These are phyloP conservation scores for Geotrichum australiense DNA, from an alignment of 1,139 yeast genomes.

Conservation along the genomic window DNA sequence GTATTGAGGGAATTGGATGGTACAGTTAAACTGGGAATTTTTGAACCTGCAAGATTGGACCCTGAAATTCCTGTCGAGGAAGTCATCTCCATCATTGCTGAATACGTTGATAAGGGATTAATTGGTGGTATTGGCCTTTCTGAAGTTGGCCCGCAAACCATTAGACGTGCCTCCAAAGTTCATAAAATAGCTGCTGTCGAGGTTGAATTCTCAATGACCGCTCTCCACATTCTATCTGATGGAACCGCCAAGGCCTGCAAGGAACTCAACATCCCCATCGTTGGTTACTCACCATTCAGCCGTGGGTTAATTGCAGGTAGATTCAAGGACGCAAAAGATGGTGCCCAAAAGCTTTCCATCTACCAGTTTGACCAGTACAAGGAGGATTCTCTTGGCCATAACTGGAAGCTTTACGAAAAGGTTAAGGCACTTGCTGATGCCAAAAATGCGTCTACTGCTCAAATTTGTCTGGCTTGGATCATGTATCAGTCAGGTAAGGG, in stretches of 20 bases:
- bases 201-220: conserved; percentile 63
- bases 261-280: conserved; percentile 56
- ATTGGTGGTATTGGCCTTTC: conserved; percentile 61
- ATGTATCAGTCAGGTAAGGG: conserved; percentile 37
- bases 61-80: conserved; percentile 36
- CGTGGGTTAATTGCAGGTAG: conserved; percentile 69
- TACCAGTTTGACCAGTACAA: conserved; percentile 49
- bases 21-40: conserved; percentile 40
- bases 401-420: conserved; percentile 44
- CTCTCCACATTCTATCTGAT: conserved; percentile 49
- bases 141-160: conserved; percentile 58
- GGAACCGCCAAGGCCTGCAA: conserved; percentile 52
- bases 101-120: conserved; percentile 29
- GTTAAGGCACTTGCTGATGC: conserved; percentile 41
- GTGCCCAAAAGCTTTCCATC: conserved; percentile 2
- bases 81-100: conserved; percentile 27
- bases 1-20: conserved; percentile 42
- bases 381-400: conserved; percentile 49
- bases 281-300: conserved; percentile 81
- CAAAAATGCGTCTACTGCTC: conserved; percentile 49
- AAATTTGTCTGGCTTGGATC: conserved; percentile 71
- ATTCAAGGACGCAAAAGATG: conserved; percentile 25
- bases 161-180: conserved; percentile 47
- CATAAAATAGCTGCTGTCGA: conserved; percentile 62
- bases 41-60: conserved; percentile 66